Percentiles rank a stretch among this genome's conserved stretches.
phyloP scores from a whole-genome alignment of 2,329 filamentous ascomycete species.

The Alternaria conjuncta region DNA sequence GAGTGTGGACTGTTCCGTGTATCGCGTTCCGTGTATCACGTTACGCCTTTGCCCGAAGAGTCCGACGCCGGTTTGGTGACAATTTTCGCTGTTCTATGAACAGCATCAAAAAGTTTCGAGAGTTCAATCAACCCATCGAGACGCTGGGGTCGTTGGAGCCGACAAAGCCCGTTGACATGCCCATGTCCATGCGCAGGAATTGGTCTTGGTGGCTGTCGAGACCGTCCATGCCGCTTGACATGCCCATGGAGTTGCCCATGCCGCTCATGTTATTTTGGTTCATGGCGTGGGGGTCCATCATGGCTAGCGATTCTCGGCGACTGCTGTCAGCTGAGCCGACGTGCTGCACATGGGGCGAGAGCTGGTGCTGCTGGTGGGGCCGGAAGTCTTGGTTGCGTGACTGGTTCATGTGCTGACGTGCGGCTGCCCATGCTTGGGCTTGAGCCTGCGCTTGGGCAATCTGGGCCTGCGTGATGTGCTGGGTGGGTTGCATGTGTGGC shows the following conservation, averaged over 20 bases:
- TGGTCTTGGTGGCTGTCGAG: conserved; percentile 41
- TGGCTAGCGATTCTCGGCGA: conserved; percentile 36
- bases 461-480: conserved; percentile 39
- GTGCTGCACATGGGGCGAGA: conserved; percentile 32
- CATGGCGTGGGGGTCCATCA: conserved; percentile 40
- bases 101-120: not conserved
- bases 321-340: conserved; percentile 42
- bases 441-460: conserved; percentile 34
- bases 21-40: conserved; percentile 6
- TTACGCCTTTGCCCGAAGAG: conserved; percentile 11
- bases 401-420: conserved; percentile 47
- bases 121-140: conserved; percentile 21
- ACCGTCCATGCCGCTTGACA: conserved; percentile 42
- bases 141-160: conserved; percentile 31
- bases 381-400: conserved; percentile 42
- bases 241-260: conserved; percentile 23
- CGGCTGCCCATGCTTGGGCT: conserved; percentile 40
- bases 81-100: not conserved
- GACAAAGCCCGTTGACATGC: conserved; percentile 35
- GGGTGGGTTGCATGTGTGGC: conserved; percentile 34
- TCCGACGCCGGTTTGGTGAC: conserved; percentile 3
- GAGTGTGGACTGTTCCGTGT: conserved; percentile 1
- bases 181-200: conserved; percentile 44
- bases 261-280: conserved; percentile 19
- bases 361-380: conserved; percentile 37